These are phyloP conservation scores for Aspergillus arachidicola DNA, from an alignment of 2,329 filamentous ascomycete species.

Conservation along the genomic window DNA sequence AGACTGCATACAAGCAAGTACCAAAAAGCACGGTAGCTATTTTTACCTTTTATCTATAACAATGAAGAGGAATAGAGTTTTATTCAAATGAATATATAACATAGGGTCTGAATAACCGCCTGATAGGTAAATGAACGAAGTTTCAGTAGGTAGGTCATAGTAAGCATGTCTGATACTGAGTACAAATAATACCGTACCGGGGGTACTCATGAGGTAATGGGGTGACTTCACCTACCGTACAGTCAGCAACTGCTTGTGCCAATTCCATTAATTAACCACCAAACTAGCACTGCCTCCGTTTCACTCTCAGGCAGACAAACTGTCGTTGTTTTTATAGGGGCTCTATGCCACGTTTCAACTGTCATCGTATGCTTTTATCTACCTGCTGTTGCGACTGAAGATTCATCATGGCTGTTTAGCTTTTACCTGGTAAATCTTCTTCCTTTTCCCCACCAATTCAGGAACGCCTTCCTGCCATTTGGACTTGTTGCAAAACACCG, in stretches of 20 bases:
- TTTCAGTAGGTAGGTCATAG: neutral
- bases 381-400: neutral
- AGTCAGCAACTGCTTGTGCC: neutral
- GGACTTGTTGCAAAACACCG: neutral
- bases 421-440: neutral
- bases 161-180: neutral
- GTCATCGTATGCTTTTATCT: neutral
- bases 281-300: neutral
- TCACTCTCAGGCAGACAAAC: slow-evolving; percentile 2
- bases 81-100: neutral
- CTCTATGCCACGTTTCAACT: slow-evolving; percentile 1
- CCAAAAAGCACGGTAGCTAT: neutral
- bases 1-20: neutral
- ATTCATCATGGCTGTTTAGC: neutral
- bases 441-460: neutral
- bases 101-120: neutral
- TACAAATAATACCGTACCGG: neutral
- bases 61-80: neutral
- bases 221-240: neutral
- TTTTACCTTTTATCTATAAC: neutral
- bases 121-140: neutral
- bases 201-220: neutral
- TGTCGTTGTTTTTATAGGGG: neutral
- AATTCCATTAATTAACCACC: neutral
- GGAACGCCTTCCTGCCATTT: neutral